Conservation (phyloP, 257 asterid species). For the Coffea eugenioides region DNA sequence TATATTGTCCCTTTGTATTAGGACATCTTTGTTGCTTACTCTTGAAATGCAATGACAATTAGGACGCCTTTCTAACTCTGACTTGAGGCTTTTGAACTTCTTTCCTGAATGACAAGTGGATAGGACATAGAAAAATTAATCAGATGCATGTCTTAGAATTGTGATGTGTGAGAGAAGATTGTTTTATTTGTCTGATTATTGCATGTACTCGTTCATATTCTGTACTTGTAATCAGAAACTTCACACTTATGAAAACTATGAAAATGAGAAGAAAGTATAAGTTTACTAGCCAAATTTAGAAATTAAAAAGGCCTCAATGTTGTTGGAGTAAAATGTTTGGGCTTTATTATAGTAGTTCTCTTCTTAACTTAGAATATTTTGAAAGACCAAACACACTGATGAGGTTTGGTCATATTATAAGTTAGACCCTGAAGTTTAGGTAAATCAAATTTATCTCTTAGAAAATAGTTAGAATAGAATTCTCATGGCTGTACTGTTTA, state of each 20-base stretch:
- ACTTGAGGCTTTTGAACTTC: neutral
- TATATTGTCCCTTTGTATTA: constrained; percentile 1
- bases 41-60: neutral
- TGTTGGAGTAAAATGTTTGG: neutral
- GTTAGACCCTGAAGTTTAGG: neutral
- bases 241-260: neutral
- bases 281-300: neutral
- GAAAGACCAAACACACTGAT: neutral
- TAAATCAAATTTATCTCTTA: neutral
- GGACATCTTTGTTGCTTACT: neutral
- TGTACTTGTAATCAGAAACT: no score
- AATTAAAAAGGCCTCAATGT: neutral
- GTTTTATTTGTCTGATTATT: neutral
- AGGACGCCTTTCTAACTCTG: neutral
- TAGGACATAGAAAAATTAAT: neutral
- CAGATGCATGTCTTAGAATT: no score
- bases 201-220: neutral
- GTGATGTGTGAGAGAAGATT: no score
- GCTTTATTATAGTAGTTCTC: neutral
- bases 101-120: neutral
- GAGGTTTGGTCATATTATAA: neutral
- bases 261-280: neutral
- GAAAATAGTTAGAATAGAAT: neutral
- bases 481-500: neutral
- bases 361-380: neutral